phyloP scores from a whole-genome alignment of 2,329 filamentous ascomycete genomes.

The Calonectria hongkongensis region DNA sequence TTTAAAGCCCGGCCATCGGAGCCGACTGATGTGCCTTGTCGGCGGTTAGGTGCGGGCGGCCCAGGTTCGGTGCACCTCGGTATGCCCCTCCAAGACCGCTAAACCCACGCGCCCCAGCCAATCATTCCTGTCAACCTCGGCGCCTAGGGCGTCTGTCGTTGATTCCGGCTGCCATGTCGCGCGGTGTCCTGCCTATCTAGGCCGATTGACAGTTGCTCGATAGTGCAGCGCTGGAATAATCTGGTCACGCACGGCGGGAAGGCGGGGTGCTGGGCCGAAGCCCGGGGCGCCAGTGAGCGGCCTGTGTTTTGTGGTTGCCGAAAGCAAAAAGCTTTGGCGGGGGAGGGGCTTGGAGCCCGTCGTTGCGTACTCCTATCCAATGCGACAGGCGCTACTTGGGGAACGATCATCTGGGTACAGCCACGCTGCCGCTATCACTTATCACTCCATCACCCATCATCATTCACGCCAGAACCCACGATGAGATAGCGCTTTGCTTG shows the following conservation, averaged over 20 bases:
- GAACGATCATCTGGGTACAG: conserved; percentile 24
- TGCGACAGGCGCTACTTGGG: background rate
- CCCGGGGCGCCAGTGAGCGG: conserved; percentile 2
- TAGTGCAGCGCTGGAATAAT: background rate
- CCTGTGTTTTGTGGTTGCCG: conserved; percentile 24
- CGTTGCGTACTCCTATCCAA: background rate
- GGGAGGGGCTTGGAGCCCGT: conserved; percentile 10
- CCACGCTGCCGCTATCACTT: conserved; percentile 9
- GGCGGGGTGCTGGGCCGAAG: conserved; percentile 2
- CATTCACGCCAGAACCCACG: too few relatives aligned
- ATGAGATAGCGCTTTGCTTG: background rate
- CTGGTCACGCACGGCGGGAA: conserved; percentile 12
- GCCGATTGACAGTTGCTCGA: background rate
- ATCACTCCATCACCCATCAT: background rate
- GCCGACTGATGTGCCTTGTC: conserved; percentile 24
- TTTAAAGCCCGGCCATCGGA: conserved; percentile 35
- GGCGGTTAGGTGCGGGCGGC: conserved; percentile 39
- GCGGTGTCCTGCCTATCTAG: conserved; percentile 25
- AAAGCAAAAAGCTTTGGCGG: conserved; percentile 5
- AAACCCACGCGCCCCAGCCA: conserved; percentile 22
- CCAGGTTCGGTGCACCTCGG: conserved; percentile 34
- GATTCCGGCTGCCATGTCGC: conserved; percentile 18
- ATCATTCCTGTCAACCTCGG: conserved; percentile 20
- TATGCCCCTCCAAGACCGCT: conserved; percentile 16
- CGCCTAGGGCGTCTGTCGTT: conserved; percentile 21